Conservation (phyloP, 495 filamentous ascomycete species). For the Neurospora sublineolata region DNA sequence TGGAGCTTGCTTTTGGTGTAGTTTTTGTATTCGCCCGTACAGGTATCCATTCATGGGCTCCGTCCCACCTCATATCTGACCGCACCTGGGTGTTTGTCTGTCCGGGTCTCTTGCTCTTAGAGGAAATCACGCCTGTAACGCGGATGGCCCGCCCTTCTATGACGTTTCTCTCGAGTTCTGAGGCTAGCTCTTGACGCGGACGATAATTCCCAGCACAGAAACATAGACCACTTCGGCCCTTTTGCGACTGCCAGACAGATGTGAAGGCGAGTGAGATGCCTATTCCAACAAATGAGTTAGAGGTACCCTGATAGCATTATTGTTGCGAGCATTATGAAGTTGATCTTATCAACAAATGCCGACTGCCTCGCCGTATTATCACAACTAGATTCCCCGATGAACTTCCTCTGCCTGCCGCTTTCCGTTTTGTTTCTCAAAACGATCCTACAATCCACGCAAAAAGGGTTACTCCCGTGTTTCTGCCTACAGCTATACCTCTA, state of each 20-base stretch:
- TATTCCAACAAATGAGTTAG: background rate
- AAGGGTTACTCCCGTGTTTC: background rate
- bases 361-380: background rate
- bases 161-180: background rate
- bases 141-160: background rate
- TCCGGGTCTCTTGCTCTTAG: background rate
- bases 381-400: background rate
- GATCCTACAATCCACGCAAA: background rate
- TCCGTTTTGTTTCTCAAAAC: background rate
- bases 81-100: background rate
- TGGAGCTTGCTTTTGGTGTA: background rate
- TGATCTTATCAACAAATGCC: background rate
- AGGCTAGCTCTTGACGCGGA: background rate
- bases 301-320: too few relatives aligned
- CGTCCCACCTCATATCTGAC: background rate
- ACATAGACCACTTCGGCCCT: background rate
- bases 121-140: background rate
- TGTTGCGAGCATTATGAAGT: background rate
- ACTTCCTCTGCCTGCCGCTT: background rate
- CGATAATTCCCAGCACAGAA: background rate
- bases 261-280: background rate
- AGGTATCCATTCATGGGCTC: background rate
- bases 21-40: background rate
- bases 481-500: background rate
- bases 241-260: too few relatives aligned